Conservation (phyloP, 208 protist genomes). For the Leishmania aethiopica region DNA sequence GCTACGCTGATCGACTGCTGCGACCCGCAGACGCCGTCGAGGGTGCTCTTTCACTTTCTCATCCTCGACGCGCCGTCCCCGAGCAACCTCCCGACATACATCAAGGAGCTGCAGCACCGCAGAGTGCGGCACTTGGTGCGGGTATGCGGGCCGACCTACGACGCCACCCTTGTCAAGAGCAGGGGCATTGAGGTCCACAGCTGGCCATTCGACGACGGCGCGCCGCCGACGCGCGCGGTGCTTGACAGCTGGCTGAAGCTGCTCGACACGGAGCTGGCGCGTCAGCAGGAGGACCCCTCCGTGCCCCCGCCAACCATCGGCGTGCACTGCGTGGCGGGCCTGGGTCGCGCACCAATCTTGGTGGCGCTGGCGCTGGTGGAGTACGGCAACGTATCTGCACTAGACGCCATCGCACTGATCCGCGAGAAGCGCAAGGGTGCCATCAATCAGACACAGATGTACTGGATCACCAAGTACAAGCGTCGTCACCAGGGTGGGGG, state of each 20-base stretch:
- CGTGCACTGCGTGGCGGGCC: constrained; percentile 93
- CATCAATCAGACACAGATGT: constrained; percentile 92
- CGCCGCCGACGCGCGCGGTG: constrained; percentile 77
- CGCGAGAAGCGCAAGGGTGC: constrained; percentile 82
- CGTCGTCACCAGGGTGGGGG: constrained; percentile 44
- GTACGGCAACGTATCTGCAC: constrained; percentile 69
- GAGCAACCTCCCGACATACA: constrained; percentile 90
- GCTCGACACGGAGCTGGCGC: constrained; percentile 64
- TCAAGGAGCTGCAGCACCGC: constrained; percentile 85
- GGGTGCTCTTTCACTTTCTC: constrained; percentile 74
- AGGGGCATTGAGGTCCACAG: constrained; percentile 83
- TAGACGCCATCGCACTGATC: constrained; percentile 86
- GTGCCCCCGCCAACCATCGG: constrained; percentile 56
- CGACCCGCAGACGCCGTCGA: constrained; percentile 41
- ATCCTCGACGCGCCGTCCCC: constrained; percentile 88
- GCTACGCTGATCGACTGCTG: constrained; percentile 82
- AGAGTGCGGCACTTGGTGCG: constrained; percentile 83
- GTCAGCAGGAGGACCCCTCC: constrained; percentile 20
- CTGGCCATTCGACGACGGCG: constrained; percentile 93
- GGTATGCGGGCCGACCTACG: constrained; percentile 89
- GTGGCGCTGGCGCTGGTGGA: constrained; percentile 93
- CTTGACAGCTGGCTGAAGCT: constrained; percentile 84
- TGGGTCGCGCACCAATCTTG: constrained; percentile 91
- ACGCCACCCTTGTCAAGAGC: constrained; percentile 59
- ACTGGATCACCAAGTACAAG: constrained; percentile 91